Evolutionary conservation across 106 monocot genomes (phyloP).

Genomic region (Posidonia australis): DNA sequence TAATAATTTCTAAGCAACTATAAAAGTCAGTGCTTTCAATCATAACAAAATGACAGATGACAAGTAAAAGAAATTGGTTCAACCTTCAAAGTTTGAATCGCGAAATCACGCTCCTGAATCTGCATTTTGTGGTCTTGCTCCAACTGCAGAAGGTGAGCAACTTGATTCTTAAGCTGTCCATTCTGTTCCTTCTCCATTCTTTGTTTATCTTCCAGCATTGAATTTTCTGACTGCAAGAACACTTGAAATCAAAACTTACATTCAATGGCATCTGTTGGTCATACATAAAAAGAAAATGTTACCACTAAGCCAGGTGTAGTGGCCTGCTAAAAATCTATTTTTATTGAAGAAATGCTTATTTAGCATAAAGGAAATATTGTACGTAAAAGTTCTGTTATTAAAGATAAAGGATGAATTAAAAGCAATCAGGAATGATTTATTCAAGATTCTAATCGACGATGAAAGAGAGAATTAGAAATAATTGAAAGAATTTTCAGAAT

Average conservation of each 20-base stretch:
- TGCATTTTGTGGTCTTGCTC: conserved; percentile 91
- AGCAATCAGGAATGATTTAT: no score
- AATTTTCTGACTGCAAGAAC: conserved; percentile 69
- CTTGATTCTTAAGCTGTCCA: conserved; percentile 61
- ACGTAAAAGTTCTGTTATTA: no score
- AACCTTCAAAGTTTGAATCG: conserved; percentile 75
- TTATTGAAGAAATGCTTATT: no score
- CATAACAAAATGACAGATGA: neutral
- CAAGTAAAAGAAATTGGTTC: neutral
- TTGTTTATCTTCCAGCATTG: conserved; percentile 54
- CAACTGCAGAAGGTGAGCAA: conserved; percentile 56
- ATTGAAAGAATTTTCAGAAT: no score
- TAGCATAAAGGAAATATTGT: no score
- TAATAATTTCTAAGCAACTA: neutral
- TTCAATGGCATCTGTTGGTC: no score
- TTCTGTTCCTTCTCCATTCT: conserved; percentile 79
- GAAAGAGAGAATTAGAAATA: no score
- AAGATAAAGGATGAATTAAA: no score
- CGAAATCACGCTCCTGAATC: conserved; percentile 53
- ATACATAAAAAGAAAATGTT: no score
- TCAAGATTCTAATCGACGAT: no score
- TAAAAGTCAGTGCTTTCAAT: neutral
- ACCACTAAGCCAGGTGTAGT: no score
- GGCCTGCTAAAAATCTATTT: no score
- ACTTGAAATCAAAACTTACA: neutral